A percentile compares a stretch with the other conserved stretches of the same genome.
Evolutionary conservation across 2,329 filamentous ascomycete species (phyloP).

Genomic region (Capronia americana): DNA sequence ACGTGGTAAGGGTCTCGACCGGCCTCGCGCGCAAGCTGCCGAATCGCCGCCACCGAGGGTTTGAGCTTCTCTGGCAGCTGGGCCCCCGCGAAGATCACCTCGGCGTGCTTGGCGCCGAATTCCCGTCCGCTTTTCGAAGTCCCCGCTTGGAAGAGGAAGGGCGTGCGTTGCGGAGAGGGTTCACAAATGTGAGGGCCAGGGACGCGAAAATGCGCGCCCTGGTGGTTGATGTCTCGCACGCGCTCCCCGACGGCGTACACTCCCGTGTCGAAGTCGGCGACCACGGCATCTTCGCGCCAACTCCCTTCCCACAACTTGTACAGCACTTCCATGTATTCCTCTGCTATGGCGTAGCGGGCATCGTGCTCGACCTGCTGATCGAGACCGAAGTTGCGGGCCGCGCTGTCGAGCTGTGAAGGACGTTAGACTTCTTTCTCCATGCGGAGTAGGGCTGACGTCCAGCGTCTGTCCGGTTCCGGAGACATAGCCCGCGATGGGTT

Average conservation of each 20-base stretch:
- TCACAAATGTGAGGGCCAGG: constrained; percentile 58
- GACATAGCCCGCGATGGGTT: not conserved
- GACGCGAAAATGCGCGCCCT: constrained; percentile 59
- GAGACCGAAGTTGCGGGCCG: constrained; percentile 56
- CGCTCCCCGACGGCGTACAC: constrained; percentile 65
- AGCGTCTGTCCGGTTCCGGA: not conserved
- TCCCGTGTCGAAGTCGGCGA: constrained; percentile 63
- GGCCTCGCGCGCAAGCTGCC: constrained; percentile 57
- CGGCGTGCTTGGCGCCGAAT: constrained; percentile 65
- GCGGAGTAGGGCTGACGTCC: not conserved
- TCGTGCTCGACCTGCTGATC: constrained; percentile 57
- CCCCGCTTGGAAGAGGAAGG: constrained; percentile 65
- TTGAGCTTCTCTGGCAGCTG: constrained; percentile 66
- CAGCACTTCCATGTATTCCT: constrained; percentile 56
- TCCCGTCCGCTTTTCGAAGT: constrained; percentile 63
- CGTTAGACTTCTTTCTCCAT: not conserved
- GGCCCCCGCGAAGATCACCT: constrained; percentile 65
- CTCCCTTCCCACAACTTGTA: constrained; percentile 61
- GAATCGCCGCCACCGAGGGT: constrained; percentile 57
- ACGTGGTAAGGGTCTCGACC: constrained; percentile 64
- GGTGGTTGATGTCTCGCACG: constrained; percentile 70
- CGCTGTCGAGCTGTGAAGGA: constrained; percentile 47
- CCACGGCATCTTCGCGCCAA: constrained; percentile 57
- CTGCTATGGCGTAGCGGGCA: constrained; percentile 56
- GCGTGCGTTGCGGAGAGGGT: constrained; percentile 63